A percentile compares a stretch with the other conserved stretches of the same genome.
These are phyloP conservation scores for Alternaria brassicicola DNA, from an alignment of 2,329 filamentous ascomycete genomes.

Conservation along the genomic window DNA sequence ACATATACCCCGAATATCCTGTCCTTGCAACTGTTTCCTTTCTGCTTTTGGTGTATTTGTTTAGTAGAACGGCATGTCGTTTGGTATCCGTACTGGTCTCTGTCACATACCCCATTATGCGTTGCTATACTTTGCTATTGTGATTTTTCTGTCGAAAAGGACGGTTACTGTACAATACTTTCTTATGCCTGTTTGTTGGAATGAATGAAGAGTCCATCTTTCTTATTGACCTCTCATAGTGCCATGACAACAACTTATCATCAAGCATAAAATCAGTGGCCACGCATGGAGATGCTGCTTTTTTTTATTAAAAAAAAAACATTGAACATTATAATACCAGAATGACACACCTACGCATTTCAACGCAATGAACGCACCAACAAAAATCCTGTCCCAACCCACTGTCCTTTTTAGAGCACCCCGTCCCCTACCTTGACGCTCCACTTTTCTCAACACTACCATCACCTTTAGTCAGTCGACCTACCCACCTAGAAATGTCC, in stretches of 20 bases:
- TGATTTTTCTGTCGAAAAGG: neutral
- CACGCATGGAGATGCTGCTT: neutral
- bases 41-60: neutral
- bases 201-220: neutral
- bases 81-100: neutral
- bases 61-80: neutral
- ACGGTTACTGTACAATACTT: neutral
- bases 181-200: neutral
- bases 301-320: neutral
- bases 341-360: neutral
- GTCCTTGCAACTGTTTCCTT: neutral
- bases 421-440: neutral
- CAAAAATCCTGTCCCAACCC: too few species aligned
- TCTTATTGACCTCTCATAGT: neutral
- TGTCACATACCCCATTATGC: neutral
- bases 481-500: neutral
- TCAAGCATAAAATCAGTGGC: neutral
- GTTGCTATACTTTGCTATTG: neutral
- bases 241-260: neutral
- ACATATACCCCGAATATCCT: slow-evolving; percentile 9
- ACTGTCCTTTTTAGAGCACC: neutral
- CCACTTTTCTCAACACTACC: neutral
- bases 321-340: neutral
- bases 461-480: neutral
- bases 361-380: neutral